Percentiles rank a stretch among this genome's conserved stretches.
Conservation (phyloP, 140 eudicot species). For the Erigeron philadelphicus region DNA sequence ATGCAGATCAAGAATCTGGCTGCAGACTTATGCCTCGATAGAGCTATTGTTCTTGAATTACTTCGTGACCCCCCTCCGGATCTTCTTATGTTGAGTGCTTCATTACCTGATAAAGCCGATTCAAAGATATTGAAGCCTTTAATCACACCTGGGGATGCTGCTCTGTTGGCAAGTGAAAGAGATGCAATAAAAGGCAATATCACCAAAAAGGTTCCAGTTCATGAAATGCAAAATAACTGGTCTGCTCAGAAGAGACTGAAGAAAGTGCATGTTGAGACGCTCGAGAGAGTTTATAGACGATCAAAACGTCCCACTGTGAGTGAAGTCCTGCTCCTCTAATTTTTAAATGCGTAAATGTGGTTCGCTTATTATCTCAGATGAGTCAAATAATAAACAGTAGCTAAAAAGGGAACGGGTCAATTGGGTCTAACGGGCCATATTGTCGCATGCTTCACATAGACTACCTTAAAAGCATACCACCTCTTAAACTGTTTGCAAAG, state of each 20-base stretch:
- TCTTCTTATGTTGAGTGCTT: conserved; percentile 78
- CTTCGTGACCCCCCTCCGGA: conserved; percentile 97
- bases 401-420: no score
- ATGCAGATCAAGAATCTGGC: conserved; percentile 82
- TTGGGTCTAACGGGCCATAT: no score
- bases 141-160: conserved; percentile 32
- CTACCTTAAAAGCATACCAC: no score
- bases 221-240: conserved; percentile 76
- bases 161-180: conserved; percentile 31
- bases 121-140: conserved; percentile 37
- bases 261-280: conserved; percentile 82
- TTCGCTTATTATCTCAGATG: no score
- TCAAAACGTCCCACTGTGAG: conserved; percentile 95
- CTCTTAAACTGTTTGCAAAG: no score
- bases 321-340: not conserved
- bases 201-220: conserved; percentile 59
- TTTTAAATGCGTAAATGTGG: no score
- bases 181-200: conserved; percentile 31
- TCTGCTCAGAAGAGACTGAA: conserved; percentile 76
- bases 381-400: no score
- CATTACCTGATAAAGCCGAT: conserved; percentile 68
- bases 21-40: conserved; percentile 78
- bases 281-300: conserved; percentile 70
- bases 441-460: no score
- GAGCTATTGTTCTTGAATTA: conserved; percentile 79